Percentiles rank a stretch among this genome's conserved stretches.
Evolutionary conservation across 2,329 filamentous ascomycete species (phyloP).

Genomic region (Fusarium cicatricum): DNA sequence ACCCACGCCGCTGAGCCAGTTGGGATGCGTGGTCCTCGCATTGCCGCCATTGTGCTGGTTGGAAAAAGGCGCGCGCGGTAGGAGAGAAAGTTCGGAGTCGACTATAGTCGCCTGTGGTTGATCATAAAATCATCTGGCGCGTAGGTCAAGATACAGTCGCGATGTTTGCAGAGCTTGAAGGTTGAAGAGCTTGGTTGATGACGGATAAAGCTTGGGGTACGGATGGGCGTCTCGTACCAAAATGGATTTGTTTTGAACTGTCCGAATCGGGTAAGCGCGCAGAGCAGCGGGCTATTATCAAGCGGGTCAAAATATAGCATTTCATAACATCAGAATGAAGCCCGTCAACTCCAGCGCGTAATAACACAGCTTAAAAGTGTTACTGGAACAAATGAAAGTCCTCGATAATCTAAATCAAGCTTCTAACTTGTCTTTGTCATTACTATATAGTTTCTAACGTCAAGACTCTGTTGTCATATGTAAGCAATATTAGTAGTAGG

Average conservation of each 20-base stretch:
- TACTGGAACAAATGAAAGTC: no score
- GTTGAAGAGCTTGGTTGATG: constrained; percentile 27
- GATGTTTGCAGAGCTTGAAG: constrained; percentile 26
- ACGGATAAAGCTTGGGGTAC: constrained; percentile 30
- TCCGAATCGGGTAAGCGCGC: constrained; percentile 47
- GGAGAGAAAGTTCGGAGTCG: constrained; percentile 16
- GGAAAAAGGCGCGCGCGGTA: constrained; percentile 13
- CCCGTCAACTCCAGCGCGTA: no score
- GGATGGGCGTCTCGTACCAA: constrained; percentile 32
- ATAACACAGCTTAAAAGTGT: no score
- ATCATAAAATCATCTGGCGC: constrained; percentile 39
- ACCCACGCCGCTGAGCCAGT: constrained; percentile 90
- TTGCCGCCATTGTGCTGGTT: constrained; percentile 50
- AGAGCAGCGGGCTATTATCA: constrained; percentile 10
- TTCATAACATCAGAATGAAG: no score
- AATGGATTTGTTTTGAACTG: constrained; percentile 52
- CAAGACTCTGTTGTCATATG: no score
- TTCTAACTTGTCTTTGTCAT: no score
- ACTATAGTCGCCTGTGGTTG: constrained; percentile 25
- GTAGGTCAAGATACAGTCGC: constrained; percentile 14
- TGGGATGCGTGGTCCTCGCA: constrained; percentile 67
- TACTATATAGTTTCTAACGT: no score
- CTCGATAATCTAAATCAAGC: no score
- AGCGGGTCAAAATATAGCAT: neutral
- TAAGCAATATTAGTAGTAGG: no score